These are phyloP conservation scores for Neurospora pannonica DNA, from an alignment of 495 filamentous ascomycete genomes.

Conservation along the genomic window DNA sequence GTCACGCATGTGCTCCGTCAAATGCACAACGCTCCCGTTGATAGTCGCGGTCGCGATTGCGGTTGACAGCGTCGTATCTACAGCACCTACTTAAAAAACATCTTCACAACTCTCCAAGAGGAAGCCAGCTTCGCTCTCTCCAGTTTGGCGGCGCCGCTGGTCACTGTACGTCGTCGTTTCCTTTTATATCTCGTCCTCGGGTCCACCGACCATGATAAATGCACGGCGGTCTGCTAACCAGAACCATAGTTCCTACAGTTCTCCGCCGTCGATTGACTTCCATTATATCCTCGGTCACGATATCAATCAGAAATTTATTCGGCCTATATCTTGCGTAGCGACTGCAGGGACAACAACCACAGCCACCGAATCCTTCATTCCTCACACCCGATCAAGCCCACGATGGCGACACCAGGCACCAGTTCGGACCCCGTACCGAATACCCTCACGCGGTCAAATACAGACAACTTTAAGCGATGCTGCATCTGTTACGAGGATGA, in stretches of 20 bases:
- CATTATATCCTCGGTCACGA: neutral
- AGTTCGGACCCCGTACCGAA: slow-evolving; percentile 6
- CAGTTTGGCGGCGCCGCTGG: neutral
- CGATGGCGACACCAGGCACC: neutral
- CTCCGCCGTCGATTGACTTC: neutral
- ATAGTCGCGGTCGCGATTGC: neutral
- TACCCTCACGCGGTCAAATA: neutral
- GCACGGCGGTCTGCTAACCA: neutral
- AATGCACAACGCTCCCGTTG: neutral
- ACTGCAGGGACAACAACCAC: neutral
- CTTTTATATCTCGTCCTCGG: neutral
- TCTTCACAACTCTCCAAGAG: neutral
- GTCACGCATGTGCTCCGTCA: neutral
- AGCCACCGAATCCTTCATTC: neutral
- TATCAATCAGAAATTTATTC: neutral
- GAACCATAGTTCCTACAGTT: neutral
- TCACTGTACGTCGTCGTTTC: neutral
- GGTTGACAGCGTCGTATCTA: neutral
- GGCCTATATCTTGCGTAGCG: neutral
- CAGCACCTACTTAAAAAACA: neutral
- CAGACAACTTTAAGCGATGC: slow-evolving; percentile 48
- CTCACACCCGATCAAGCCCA: neutral
- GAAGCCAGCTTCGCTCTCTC: neutral
- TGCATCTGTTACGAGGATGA: slow-evolving; percentile 93
- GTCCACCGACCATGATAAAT: neutral